These are phyloP conservation scores for Solanum dulcamara DNA, from an alignment of 257 asterid genomes.

Conservation along the genomic window DNA sequence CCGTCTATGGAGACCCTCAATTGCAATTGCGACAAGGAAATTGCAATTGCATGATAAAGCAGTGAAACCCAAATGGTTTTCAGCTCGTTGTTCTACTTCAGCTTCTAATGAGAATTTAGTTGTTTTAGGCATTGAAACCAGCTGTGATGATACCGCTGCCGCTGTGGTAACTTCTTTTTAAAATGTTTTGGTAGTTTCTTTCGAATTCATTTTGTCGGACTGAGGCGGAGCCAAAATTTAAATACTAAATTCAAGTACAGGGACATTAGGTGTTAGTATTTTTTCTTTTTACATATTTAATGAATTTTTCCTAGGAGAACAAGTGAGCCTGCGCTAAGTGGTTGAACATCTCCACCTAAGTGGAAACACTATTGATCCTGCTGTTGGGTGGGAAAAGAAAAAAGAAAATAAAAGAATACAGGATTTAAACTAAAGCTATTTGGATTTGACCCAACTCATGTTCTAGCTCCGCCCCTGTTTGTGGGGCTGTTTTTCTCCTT, in stretches of 20 bases:
- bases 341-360: too few relatives aligned
- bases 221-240: not conserved
- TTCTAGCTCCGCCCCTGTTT: not conserved
- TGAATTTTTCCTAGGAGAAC: too few relatives aligned
- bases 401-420: too few relatives aligned
- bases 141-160: slow-evolving; percentile 97
- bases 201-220: not conserved
- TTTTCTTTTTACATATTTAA: not conserved
- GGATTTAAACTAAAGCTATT: not conserved
- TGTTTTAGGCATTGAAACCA: slow-evolving; percentile 87
- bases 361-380: too few relatives aligned
- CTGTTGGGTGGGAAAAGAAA: too few relatives aligned
- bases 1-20: slow-evolving; percentile 35
- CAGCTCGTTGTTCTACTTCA: slow-evolving; percentile 12
- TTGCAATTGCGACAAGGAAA: slow-evolving; percentile 10
- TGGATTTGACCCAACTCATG: not conserved
- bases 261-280: not conserved
- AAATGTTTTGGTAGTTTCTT: not conserved
- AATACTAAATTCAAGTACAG: not conserved
- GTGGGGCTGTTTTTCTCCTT: not conserved
- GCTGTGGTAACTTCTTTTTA: slow-evolving; percentile 54
- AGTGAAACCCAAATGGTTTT: not conserved
- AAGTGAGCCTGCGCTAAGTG: too few relatives aligned
- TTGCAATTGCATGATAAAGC: not conserved
- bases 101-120: slow-evolving; percentile 28